Evolutionary conservation across 257 asterid species (phyloP).

Genomic region (Solanum bukasovii): DNA sequence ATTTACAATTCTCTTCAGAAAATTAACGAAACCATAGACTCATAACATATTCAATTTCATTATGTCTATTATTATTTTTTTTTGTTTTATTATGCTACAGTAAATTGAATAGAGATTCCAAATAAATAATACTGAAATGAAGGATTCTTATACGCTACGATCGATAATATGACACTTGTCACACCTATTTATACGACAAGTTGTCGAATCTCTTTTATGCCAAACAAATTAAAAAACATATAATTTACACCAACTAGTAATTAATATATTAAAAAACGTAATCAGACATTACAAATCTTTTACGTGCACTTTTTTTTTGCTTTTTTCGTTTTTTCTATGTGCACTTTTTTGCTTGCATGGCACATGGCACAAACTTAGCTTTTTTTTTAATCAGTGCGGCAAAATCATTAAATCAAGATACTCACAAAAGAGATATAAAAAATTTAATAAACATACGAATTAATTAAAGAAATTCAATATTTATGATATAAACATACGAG

Average conservation of each 20-base stretch:
- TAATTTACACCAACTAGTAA: neutral
- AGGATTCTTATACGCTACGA: neutral
- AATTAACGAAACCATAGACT: neutral
- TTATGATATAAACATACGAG: neutral
- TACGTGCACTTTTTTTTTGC: neutral
- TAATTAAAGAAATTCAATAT: neutral
- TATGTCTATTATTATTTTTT: too few relatives aligned
- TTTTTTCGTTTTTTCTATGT: neutral
- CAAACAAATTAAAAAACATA: neutral
- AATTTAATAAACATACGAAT: neutral
- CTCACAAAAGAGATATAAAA: neutral
- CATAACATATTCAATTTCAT: neutral
- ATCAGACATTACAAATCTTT: neutral
- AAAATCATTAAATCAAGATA: neutral
- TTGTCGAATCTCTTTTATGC: neutral
- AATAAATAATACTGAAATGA: neutral
- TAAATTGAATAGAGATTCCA: too few relatives aligned
- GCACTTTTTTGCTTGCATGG: neutral
- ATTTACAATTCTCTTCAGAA: neutral
- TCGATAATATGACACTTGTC: neutral
- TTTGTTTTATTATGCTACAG: neutral
- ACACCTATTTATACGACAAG: neutral
- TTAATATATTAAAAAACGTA: neutral
- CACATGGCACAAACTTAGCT: neutral
- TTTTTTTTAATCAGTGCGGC: neutral